These are phyloP conservation scores for Arthroderma uncinatum DNA, from an alignment of 2,329 filamentous ascomycete species.

Conservation along the genomic window DNA sequence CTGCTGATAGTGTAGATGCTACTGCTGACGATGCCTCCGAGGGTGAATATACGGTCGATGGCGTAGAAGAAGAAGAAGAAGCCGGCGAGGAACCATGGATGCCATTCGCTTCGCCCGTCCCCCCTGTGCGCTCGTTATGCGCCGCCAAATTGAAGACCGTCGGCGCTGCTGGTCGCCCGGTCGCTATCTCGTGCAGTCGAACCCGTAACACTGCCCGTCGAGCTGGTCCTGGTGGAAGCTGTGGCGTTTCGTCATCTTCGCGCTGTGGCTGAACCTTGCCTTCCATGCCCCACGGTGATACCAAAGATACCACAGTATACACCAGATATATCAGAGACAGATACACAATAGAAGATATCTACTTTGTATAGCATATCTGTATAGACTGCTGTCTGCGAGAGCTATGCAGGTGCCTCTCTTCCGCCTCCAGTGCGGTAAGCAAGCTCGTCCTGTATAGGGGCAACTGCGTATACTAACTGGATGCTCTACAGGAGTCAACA, in stretches of 20 bases:
- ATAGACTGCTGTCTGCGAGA: no score
- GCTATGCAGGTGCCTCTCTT: constrained; percentile 68
- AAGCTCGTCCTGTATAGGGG: neutral
- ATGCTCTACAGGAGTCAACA: constrained; percentile 63
- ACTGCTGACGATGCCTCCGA: neutral
- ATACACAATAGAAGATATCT: no score
- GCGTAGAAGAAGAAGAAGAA: neutral
- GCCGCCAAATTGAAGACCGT: neutral
- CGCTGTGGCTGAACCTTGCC: neutral
- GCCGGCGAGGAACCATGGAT: constrained; percentile 1
- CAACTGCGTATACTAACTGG: constrained; percentile 3
- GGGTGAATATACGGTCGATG: neutral
- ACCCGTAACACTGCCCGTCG: no score
- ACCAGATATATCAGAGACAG: no score
- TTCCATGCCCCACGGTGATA: neutral
- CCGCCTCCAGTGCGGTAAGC: constrained; percentile 54
- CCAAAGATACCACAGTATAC: neutral
- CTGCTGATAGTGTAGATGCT: neutral
- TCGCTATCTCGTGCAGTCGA: neutral
- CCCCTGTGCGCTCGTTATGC: neutral
- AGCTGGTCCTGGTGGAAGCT: neutral
- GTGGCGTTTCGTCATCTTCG: neutral
- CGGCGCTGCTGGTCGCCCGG: neutral
- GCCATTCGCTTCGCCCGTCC: neutral
- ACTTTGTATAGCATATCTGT: neutral